These are phyloP conservation scores for Pseudopediastrum boryanum DNA, from an alignment of 139 green algal genomes.

Conservation along the genomic window DNA sequence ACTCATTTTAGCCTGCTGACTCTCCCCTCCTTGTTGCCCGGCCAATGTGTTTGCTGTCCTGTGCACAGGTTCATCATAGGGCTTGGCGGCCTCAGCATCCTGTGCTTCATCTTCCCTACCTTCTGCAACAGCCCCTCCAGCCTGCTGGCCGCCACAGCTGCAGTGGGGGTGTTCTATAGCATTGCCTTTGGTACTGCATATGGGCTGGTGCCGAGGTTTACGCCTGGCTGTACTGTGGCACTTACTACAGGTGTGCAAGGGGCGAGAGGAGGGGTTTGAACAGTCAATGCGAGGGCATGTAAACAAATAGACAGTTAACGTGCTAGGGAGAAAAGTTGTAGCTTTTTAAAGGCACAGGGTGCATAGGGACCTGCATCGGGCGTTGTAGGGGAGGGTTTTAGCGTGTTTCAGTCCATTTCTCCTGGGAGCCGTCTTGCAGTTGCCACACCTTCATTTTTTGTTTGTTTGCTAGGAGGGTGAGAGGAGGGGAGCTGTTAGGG, in stretches of 20 bases:
- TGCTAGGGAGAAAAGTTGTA: too few relatives aligned
- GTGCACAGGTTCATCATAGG: constrained; percentile 36
- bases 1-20: background rate
- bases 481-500: too few relatives aligned
- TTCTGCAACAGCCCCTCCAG: background rate
- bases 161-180: constrained; percentile 54
- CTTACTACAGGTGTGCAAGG: constrained; percentile 54
- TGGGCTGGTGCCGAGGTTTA: constrained; percentile 52
- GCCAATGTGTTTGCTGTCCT: background rate
- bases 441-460: too few relatives aligned
- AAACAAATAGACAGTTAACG: too few relatives aligned
- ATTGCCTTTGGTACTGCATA: constrained; percentile 59
- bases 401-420: too few relatives aligned
- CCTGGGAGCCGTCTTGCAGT: too few relatives aligned
- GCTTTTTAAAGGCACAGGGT: too few relatives aligned
- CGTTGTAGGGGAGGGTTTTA: too few relatives aligned
- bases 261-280: too few relatives aligned
- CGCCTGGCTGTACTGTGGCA: constrained; percentile 41
- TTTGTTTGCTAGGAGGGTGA: too few relatives aligned
- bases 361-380: too few relatives aligned
- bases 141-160: constrained; percentile 43
- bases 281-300: too few relatives aligned
- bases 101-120: constrained; percentile 44
- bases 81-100: constrained; percentile 42
- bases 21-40: background rate